Conservation (phyloP, 345 rosid species). For the Laguncularia racemosa region DNA sequence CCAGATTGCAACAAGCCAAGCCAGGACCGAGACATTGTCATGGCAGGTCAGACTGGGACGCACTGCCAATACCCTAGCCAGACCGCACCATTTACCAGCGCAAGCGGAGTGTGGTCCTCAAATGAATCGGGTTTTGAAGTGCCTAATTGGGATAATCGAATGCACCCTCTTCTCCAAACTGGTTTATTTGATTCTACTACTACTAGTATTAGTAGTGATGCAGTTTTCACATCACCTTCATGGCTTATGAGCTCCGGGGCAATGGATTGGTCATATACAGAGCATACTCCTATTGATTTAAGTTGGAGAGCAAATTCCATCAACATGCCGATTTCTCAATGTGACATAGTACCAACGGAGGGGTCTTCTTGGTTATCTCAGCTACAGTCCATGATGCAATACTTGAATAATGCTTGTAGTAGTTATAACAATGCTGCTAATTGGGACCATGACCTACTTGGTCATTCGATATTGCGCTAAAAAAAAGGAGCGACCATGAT, state of each 20-base stretch:
- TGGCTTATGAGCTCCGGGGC: constrained; percentile 9
- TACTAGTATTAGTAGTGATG: neutral
- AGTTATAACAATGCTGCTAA: too few species aligned
- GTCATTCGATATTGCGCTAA: too few species aligned
- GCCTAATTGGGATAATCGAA: constrained; percentile 10
- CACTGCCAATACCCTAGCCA: neutral
- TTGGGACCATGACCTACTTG: too few species aligned
- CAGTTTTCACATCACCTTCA: neutral
- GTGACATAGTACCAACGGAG: neutral
- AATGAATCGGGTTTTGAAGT: neutral
- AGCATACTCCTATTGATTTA: neutral
- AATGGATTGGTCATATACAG: constrained; percentile 1
- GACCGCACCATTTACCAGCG: neutral
- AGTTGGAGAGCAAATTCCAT: neutral
- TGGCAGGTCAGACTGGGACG: neutral
- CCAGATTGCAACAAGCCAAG: neutral
- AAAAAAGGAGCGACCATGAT: too few species aligned
- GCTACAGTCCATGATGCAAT: neutral
- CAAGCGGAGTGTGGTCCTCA: neutral
- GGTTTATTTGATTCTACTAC: neutral
- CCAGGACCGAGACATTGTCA: neutral
- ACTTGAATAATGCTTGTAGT: too few species aligned
- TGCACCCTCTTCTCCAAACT: constrained; percentile 5
- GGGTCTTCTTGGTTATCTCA: constrained; percentile 9
- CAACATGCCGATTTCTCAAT: neutral